Percentiles rank a stretch among this genome's conserved stretches.
Conservation (phyloP, 805 yeast genomes). For the Grigorovia jiainica region DNA sequence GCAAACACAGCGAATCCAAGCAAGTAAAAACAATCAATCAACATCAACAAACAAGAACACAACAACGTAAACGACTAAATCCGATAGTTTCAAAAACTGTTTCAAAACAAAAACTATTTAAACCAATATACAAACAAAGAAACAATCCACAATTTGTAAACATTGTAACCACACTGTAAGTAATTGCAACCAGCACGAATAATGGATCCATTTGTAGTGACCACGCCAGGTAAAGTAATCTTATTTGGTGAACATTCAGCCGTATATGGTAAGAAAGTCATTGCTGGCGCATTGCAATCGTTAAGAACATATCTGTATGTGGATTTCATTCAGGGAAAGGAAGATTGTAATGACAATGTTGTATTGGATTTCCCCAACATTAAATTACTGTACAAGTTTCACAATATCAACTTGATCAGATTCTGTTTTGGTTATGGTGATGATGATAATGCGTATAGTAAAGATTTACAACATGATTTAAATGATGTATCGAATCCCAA, state of each 20-base stretch:
- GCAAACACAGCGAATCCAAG: no score
- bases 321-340: constrained; percentile 20
- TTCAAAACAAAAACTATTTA: no score
- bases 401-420: background rate
- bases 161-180: background rate
- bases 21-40: no score
- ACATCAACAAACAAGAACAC: no score
- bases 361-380: constrained; percentile 80
- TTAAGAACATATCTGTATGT: constrained; percentile 75
- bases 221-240: constrained; percentile 96
- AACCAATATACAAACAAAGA: no score
- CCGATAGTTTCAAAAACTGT: no score
- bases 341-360: constrained; percentile 34
- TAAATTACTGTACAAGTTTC: constrained; percentile 42
- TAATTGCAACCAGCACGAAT: background rate
- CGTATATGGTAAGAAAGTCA: constrained; percentile 86
- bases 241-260: constrained; percentile 96
- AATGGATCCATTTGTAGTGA: constrained; percentile 54
- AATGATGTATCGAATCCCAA: background rate
- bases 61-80: no score
- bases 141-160: background rate
- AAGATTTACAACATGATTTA: background rate
- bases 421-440: no score
- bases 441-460: no score
- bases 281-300: constrained; percentile 81